A percentile compares a stretch with the other conserved stretches of the same genome.
Conservation (phyloP, 192 early-diverging fungal species). For the Coemansia guatemalensis region DNA sequence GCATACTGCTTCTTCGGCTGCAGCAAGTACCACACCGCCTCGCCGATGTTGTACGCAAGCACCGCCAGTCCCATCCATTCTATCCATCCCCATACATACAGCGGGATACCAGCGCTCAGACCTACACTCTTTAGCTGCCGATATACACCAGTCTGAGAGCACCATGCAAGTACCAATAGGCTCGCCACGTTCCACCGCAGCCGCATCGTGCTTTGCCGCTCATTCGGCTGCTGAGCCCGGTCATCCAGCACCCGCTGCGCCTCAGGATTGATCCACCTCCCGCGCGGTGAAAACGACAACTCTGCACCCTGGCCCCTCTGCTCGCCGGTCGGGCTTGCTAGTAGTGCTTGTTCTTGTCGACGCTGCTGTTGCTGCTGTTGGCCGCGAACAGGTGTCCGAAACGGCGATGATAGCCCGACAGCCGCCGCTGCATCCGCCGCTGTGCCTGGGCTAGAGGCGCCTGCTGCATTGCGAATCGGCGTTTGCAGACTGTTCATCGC, state of each 20-base stretch:
- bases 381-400: slow-evolving; percentile 21
- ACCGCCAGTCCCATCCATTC: slow-evolving; percentile 32
- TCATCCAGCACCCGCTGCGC: slow-evolving; percentile 49
- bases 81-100: slow-evolving; percentile 17
- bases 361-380: slow-evolving; percentile 4
- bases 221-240: slow-evolving; percentile 23
- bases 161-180: slow-evolving; percentile 26
- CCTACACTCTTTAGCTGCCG: slow-evolving; percentile 23
- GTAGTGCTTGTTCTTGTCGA: background rate
- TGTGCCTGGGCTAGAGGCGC: background rate
- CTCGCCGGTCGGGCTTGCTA: background rate
- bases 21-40: slow-evolving; percentile 47
- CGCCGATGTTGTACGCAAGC: slow-evolving; percentile 45
- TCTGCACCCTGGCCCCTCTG: background rate
- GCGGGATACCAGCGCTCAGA: slow-evolving; percentile 13
- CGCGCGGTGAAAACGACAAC: slow-evolving; percentile 10
- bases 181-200: slow-evolving; percentile 49
- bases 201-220: slow-evolving; percentile 41
- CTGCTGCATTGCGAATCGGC: slow-evolving; percentile 22
- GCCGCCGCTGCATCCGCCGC: background rate
- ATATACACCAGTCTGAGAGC: slow-evolving; percentile 39
- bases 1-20: slow-evolving; percentile 40
- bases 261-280: slow-evolving; percentile 43
- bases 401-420: slow-evolving; percentile 12
- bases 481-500: slow-evolving; percentile 33